phyloP scores from a whole-genome alignment of 2,329 filamentous ascomycete genomes.

The Acrocalymma vagum region DNA sequence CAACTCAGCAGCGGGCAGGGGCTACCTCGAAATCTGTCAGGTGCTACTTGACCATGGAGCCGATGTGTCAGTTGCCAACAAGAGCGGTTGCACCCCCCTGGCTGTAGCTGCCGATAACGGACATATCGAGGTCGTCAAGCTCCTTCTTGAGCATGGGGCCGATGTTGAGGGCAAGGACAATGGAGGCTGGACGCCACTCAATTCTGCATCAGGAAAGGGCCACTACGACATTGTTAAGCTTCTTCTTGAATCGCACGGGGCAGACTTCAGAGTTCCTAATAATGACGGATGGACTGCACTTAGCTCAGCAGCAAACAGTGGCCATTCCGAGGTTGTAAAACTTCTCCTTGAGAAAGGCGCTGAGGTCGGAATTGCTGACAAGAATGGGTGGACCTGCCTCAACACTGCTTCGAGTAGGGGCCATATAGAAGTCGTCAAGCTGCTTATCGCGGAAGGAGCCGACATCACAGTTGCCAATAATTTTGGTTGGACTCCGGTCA shows the following conservation, averaged over 20 bases:
- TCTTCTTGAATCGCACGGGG: slow-evolving; percentile 1
- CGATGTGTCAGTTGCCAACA: slow-evolving; percentile 1
- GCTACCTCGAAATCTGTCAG: slow-evolving; percentile 5
- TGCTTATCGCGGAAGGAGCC: neutral
- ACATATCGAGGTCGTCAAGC: slow-evolving; percentile 3
- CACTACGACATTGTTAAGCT: slow-evolving; percentile 1
- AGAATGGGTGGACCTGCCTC: too few species aligned
- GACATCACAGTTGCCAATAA: slow-evolving; percentile 7
- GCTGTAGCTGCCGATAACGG: neutral
- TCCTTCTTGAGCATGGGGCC: slow-evolving; percentile 4
- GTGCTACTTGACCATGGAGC: slow-evolving; percentile 1
- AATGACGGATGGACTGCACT: neutral
- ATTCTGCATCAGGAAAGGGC: too few species aligned
- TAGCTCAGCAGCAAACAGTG: too few species aligned
- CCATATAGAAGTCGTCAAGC: too few species aligned
- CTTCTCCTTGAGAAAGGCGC: slow-evolving; percentile 16
- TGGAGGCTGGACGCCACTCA: too few species aligned
- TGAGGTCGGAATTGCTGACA: slow-evolving; percentile 4
- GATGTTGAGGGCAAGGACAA: too few species aligned
- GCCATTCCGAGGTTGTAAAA: slow-evolving; percentile 3
- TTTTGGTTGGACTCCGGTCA: slow-evolving; percentile 7
- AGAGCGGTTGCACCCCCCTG: slow-evolving; percentile 5
- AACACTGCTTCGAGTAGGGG: too few species aligned
- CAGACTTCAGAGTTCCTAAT: neutral
- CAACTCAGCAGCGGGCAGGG: slow-evolving; percentile 8